These are phyloP conservation scores for Nepenthes mirabilis DNA, from an alignment of 148 eudicot species.

Conservation along the genomic window DNA sequence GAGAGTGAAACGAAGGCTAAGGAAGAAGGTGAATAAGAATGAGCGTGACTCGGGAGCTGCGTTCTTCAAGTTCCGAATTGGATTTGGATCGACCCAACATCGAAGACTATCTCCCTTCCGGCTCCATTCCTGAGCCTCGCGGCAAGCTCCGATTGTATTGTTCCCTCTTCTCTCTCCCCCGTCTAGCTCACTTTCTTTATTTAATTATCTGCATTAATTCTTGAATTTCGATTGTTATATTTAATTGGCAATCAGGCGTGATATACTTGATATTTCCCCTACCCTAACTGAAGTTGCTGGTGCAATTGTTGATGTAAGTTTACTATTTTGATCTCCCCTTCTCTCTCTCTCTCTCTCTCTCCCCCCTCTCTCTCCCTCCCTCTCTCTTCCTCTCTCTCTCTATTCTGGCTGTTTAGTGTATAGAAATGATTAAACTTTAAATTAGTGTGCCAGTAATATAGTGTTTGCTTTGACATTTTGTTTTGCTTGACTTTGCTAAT, in stretches of 20 bases:
- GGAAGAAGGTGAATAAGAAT: neutral
- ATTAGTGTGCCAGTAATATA: neutral
- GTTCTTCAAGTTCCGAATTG: conserved; percentile 44
- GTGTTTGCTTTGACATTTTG: neutral
- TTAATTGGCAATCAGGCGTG: conserved; percentile 32
- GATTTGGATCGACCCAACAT: conserved; percentile 84
- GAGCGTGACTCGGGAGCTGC: conserved; percentile 20
- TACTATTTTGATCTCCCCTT: no score
- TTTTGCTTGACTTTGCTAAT: neutral
- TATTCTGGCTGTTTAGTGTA: no score
- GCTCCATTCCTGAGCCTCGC: conserved; percentile 50
- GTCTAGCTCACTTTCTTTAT: neutral
- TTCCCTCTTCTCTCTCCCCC: neutral
- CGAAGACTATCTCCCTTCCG: conserved; percentile 75
- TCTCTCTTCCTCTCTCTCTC: no score
- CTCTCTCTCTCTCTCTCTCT: no score
- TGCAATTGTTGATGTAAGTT: conserved; percentile 84
- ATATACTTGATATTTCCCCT: conserved; percentile 90
- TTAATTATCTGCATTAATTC: neutral
- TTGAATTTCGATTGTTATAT: neutral
- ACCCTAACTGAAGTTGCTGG: conserved; percentile 89
- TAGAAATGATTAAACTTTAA: no score
- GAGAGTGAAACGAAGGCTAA: no score
- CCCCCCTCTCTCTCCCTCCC: no score
- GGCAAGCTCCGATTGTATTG: conserved; percentile 68